phyloP scores from a whole-genome alignment of 2,329 filamentous ascomycete species.

The Colletotrichum australisinense region DNA sequence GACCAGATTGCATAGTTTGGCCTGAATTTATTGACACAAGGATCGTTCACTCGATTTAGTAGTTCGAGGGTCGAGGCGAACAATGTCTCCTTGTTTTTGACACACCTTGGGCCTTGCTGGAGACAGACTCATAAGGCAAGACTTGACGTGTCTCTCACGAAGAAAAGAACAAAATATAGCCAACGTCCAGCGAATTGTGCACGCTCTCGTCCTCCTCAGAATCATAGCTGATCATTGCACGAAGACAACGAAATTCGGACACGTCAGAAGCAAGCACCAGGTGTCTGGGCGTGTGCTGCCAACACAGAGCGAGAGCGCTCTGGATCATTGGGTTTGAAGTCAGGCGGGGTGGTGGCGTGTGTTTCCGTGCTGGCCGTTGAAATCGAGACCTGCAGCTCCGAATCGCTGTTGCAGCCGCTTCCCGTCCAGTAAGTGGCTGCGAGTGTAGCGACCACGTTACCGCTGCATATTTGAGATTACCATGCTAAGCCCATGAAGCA shows the following conservation, averaged over 20 bases:
- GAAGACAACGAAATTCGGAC: conserved; percentile 16
- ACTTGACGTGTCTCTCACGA: not conserved
- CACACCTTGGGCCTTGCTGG: not conserved
- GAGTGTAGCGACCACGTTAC: conserved; percentile 8
- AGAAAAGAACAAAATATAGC: not conserved
- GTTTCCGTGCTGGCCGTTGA: conserved; percentile 21
- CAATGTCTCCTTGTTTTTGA: not conserved
- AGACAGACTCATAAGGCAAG: not conserved
- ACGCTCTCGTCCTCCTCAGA: not conserved
- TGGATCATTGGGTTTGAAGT: not conserved
- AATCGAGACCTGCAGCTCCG: conserved; percentile 37
- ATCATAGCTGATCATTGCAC: not conserved
- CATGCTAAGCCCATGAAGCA: conserved; percentile 4
- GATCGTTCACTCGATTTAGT: not conserved
- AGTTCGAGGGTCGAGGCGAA: not conserved
- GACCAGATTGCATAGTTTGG: not conserved
- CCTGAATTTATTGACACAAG: not conserved
- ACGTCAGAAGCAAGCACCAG: conserved; percentile 32
- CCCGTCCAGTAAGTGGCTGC: conserved; percentile 17
- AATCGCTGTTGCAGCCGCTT: conserved; percentile 35
- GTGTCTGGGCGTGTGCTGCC: conserved; percentile 26
- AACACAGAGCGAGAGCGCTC: conserved; percentile 5
- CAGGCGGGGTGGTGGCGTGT: conserved; percentile 31
- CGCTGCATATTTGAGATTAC: conserved; percentile 1
- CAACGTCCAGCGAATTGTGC: not conserved